These are phyloP conservation scores for Gossypium mustelinum DNA, from an alignment of 345 rosid species.

Conservation along the genomic window DNA sequence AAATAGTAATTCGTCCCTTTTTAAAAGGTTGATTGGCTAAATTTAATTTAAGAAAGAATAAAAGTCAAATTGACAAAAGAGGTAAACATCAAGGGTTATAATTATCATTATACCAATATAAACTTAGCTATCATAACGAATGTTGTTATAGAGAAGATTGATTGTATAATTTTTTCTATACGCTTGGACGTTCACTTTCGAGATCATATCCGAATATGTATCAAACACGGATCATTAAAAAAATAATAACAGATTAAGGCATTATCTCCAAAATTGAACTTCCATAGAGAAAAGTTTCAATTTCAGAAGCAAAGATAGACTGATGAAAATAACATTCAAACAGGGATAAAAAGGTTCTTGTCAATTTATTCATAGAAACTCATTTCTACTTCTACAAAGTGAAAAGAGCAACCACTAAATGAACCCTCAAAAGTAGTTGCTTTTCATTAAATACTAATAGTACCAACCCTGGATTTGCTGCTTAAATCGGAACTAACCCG, in stretches of 20 bases:
- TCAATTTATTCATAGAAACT: neutral
- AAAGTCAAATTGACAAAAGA: no score
- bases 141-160: no score
- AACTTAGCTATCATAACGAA: no score
- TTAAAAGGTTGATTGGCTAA: no score
- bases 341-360: neutral
- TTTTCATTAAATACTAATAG: constrained; percentile 9
- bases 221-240: no score
- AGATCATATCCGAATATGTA: no score
- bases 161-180: no score
- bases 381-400: neutral
- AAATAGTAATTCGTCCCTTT: no score
- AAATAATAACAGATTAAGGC: neutral
- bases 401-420: neutral
- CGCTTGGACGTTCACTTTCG: no score
- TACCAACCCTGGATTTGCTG: constrained; percentile 15
- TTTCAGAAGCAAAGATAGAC: neutral
- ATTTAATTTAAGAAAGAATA: no score
- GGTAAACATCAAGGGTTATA: no score
- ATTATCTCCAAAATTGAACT: neutral
- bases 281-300: neutral
- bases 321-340: neutral
- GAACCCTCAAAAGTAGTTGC: neutral
- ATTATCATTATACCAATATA: no score
- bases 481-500: constrained; percentile 12